Percentiles rank a stretch among this genome's conserved stretches.
These are phyloP conservation scores for Mycena galopus DNA, from an alignment of 768 basidiomycete genomes.

Conservation along the genomic window DNA sequence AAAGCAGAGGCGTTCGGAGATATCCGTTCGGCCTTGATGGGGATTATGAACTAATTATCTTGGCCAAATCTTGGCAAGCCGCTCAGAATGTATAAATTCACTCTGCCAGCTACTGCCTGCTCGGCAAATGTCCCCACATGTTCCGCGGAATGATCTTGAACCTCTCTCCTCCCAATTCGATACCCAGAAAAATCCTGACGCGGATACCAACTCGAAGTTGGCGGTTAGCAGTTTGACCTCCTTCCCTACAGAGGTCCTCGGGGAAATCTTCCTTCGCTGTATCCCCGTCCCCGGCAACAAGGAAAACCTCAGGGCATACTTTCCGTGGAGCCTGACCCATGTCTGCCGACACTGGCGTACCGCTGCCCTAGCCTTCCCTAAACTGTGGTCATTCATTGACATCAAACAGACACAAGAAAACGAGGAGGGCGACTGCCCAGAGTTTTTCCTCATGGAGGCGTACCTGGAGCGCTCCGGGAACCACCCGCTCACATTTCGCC, in stretches of 20 bases:
- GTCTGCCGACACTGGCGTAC: conserved; percentile 5
- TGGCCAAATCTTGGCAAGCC: no score
- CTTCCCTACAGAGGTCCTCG: neutral
- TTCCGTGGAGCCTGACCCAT: conserved; percentile 4
- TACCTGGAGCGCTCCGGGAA: conserved; percentile 16
- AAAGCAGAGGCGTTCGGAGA: no score
- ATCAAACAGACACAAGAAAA: conserved; percentile 6
- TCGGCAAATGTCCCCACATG: no score
- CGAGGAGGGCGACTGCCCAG: neutral
- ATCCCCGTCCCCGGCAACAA: neutral
- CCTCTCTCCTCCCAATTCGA: no score
- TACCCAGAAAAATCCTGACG: no score
- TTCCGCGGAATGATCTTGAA: no score
- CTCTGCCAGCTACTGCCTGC: no score
- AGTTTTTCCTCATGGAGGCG: neutral
- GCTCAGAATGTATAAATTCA: no score
- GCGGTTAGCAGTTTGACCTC: no score
- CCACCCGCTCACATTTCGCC: conserved; percentile 8
- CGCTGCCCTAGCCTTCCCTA: conserved; percentile 1
- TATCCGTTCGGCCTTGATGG: no score
- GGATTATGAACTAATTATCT: no score
- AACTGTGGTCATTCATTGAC: conserved; percentile 24
- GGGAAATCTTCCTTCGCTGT: conserved; percentile 10
- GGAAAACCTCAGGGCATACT: neutral
- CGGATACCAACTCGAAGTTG: no score